These are phyloP conservation scores for Trypanosomatidae sp. DNA, from an alignment of 208 protist species.

Conservation along the genomic window DNA sequence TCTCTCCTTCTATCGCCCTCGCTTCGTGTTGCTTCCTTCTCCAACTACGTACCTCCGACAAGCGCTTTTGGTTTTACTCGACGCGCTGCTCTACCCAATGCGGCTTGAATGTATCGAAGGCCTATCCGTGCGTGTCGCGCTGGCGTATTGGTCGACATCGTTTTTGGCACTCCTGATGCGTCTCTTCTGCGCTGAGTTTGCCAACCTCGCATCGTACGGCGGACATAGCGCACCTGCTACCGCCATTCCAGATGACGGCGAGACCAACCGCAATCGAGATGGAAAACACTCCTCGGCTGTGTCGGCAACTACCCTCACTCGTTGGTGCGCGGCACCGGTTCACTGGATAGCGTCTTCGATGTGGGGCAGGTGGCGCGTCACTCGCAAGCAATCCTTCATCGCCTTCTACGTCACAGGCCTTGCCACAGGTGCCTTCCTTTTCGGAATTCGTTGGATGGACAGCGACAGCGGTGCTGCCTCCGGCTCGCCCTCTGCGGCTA, in stretches of 20 bases:
- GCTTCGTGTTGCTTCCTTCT: not conserved
- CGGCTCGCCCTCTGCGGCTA: not conserved
- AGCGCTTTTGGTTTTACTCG: not conserved
- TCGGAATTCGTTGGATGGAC: constrained; percentile 1
- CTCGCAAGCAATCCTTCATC: constrained; percentile 39
- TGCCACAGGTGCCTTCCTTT: constrained; percentile 21
- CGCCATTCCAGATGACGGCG: not conserved
- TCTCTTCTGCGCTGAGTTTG: constrained; percentile 26
- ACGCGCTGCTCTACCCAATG: not conserved
- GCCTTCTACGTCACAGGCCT: constrained; percentile 59
- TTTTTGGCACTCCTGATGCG: constrained; percentile 45
- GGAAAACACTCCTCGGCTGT: not conserved
- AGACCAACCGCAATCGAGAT: not conserved
- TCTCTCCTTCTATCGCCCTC: not conserved
- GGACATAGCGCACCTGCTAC: constrained; percentile 17
- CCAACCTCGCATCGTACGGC: constrained; percentile 46
- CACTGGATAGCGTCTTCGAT: constrained; percentile 15
- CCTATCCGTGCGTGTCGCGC: constrained; percentile 14
- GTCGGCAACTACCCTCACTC: not conserved
- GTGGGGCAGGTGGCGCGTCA: constrained; percentile 29
- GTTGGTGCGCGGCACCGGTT: not conserved
- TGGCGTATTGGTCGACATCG: constrained; percentile 54
- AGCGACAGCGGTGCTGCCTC: not conserved
- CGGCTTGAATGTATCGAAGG: not conserved
- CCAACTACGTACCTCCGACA: not conserved